Conservation (phyloP, 1,284 basidiomycete species). For the Pisolithus thermaeus region DNA sequence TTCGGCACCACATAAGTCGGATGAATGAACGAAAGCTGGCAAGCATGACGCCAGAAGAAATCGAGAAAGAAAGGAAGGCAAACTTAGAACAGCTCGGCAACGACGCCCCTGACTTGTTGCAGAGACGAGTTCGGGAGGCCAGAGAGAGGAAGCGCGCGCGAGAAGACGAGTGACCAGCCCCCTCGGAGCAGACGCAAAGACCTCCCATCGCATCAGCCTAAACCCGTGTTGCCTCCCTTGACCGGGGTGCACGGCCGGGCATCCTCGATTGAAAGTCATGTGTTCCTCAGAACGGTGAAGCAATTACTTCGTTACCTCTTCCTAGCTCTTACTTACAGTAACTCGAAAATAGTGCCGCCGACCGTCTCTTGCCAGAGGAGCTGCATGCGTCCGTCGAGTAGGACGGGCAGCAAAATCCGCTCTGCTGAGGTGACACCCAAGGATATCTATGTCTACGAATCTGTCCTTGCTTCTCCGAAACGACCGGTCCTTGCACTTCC, state of each 20-base stretch:
- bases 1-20: too few species aligned
- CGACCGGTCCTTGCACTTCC: conserved; percentile 25
- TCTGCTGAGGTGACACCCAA: conserved; percentile 47
- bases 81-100: too few species aligned
- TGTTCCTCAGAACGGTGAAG: conserved; percentile 16
- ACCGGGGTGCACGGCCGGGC: conserved; percentile 17
- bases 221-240: conserved; percentile 9
- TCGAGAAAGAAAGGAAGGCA: too few species aligned
- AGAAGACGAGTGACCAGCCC: neutral
- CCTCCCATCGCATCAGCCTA: conserved; percentile 10
- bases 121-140: too few species aligned
- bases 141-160: too few species aligned
- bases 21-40: too few species aligned
- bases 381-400: conserved; percentile 37
- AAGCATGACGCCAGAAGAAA: too few species aligned
- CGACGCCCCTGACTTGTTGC: too few species aligned
- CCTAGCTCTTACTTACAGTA: conserved; percentile 1
- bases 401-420: conserved; percentile 42
- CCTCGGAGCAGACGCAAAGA: neutral
- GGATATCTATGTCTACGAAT: conserved; percentile 72
- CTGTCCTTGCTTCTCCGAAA: conserved; percentile 57
- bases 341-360: conserved; percentile 15
- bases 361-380: conserved; percentile 16
- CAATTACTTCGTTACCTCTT: neutral
- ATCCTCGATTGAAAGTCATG: conserved; percentile 26